phyloP scores from a whole-genome alignment of 2,329 filamentous ascomycete genomes.

The Pseudogymnoascus destructans region DNA sequence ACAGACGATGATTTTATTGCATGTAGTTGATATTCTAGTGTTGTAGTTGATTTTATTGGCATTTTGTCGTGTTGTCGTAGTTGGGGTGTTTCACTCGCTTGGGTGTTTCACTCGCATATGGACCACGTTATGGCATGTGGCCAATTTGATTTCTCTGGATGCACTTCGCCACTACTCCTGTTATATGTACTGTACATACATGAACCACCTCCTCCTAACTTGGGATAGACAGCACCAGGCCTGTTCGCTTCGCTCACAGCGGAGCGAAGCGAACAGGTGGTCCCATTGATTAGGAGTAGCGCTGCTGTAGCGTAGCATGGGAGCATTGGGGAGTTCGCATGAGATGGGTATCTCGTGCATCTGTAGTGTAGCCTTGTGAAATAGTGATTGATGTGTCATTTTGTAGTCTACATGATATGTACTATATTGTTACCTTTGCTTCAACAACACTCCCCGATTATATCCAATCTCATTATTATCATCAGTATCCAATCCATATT shows the following conservation, averaged over 20 bases:
- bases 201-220: not conserved
- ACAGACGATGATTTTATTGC: too few relatives aligned
- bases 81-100: too few relatives aligned
- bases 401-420: not conserved
- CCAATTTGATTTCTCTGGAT: not conserved
- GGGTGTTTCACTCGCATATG: too few relatives aligned
- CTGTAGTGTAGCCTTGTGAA: constrained; percentile 2
- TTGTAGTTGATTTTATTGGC: too few relatives aligned
- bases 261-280: too few relatives aligned
- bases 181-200: not conserved
- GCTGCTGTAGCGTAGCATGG: not conserved
- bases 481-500: not conserved
- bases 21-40: too few relatives aligned
- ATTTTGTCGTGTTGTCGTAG: too few relatives aligned
- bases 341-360: not conserved
- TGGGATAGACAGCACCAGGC: not conserved
- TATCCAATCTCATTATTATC: not conserved
- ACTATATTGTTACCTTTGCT: not conserved
- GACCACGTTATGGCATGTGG: constrained; percentile 1
- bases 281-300: not conserved
- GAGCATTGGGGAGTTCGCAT: not conserved
- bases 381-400: constrained; percentile 1
- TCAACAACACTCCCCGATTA: not conserved
- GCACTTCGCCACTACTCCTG: not conserved
- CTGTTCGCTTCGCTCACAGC: too few relatives aligned